Evolutionary conservation across 1,139 yeast species (phyloP), one percentile per base, ranked within the genome.

Genomic region (Zhuliangozyma blackwelliae): DNA sequence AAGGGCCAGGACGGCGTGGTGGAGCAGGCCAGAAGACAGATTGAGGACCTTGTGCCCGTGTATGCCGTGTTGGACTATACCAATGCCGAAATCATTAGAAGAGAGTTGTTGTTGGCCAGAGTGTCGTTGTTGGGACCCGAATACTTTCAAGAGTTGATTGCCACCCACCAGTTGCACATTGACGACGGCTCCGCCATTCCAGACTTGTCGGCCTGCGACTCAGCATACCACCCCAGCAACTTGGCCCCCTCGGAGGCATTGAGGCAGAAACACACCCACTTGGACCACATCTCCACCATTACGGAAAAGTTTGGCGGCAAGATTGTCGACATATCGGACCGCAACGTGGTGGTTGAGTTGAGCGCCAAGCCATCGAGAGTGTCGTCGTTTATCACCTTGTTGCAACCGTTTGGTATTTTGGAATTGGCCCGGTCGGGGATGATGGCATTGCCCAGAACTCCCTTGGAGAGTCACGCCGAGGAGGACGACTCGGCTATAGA

Each of bases 401-500:
- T 90, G 56, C 94, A 88, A 58, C 98, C 98, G 35, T 92, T 92
- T 58, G 98, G 98, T 53, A 82, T 92, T 42, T 75, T 92, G 59
- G 98, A 92, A 66, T 84, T 92, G 51, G 96, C 97, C 34, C 80
- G 98, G 66, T 84, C 96, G 20, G 98, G 98, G 65, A 88, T 90
- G 95, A 88, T 92, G 89, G 98, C 97, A 8, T 74, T 92, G 55
- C 95, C 97, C 56, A 82, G 97, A 75, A 88, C 97, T 35, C 97
- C 97, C 34, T 68, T 88, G 52, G 82, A 75, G 40, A 75, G 72
- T 40, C 61, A 63, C 25, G 53, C 47, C 30, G 69, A 61, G 29
- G 76, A 72, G 34, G 79, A 74, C 26, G 75, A 67, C 22, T 77
- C 71, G 11, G 63, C 68, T 22, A 71, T 73, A 47, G 78, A 76